A percentile compares a stretch with the other conserved stretches of the same genome.
These are phyloP conservation scores for Achaetomiella virescens DNA, from an alignment of 495 filamentous ascomycete genomes.

Conservation along the genomic window DNA sequence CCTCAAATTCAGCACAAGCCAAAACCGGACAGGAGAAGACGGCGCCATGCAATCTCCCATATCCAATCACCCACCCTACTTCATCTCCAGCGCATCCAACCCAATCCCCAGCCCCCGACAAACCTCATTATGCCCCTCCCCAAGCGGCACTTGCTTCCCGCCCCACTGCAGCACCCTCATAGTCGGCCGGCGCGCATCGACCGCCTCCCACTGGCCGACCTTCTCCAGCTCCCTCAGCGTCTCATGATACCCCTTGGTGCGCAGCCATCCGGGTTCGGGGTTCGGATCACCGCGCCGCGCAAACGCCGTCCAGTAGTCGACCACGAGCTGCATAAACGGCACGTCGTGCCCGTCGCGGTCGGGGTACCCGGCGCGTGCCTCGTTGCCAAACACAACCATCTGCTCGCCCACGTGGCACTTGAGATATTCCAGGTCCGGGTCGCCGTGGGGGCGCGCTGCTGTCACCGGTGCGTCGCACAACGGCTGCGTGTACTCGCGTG, in stretches of 20 bases:
- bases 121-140: slow-evolving; percentile 10
- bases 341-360: slow-evolving; percentile 26
- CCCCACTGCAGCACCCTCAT: slow-evolving; percentile 30
- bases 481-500: slow-evolving; percentile 32
- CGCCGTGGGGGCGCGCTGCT: slow-evolving; percentile 25
- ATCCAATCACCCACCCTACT: too few species aligned
- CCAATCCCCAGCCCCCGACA: slow-evolving; percentile 20
- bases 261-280: slow-evolving; percentile 14
- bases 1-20: too few species aligned
- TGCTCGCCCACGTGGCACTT: slow-evolving; percentile 48
- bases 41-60: too few species aligned
- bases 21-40: too few species aligned
- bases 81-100: slow-evolving; percentile 19
- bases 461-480: slow-evolving; percentile 32
- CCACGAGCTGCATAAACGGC: slow-evolving; percentile 22
- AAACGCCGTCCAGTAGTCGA: slow-evolving; percentile 28
- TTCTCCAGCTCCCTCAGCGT: slow-evolving; percentile 20
- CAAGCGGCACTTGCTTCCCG: slow-evolving; percentile 20
- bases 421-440: slow-evolving; percentile 36
- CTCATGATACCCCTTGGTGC: slow-evolving; percentile 13
- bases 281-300: slow-evolving; percentile 26
- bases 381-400: slow-evolving; percentile 34
- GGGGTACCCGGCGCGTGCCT: slow-evolving; percentile 19
- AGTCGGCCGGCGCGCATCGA: slow-evolving; percentile 8
- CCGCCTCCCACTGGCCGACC: slow-evolving; percentile 19